Conservation (phyloP, 805 yeast species). For the Monosporozyma unispora region DNA sequence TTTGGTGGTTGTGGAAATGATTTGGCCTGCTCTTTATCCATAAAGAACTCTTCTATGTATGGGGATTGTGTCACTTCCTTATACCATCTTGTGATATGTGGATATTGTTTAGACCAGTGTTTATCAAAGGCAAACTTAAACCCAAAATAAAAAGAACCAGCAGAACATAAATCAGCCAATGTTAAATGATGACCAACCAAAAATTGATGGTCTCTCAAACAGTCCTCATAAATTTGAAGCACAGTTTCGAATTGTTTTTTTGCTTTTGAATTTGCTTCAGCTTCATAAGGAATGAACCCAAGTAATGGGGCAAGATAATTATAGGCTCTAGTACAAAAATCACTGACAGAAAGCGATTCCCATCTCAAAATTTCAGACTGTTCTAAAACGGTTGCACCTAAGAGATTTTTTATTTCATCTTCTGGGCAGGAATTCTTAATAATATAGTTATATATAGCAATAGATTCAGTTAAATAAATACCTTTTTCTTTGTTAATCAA, state of each 20-base stretch:
- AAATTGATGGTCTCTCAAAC: constrained; percentile 51
- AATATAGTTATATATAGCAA: constrained; percentile 50
- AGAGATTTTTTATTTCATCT: constrained; percentile 34
- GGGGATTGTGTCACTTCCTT: constrained; percentile 5
- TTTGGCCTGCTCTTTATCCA: not conserved
- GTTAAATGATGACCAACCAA: constrained; percentile 61
- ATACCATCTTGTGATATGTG: constrained; percentile 35
- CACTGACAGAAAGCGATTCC: constrained; percentile 67
- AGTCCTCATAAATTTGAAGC: constrained; percentile 42
- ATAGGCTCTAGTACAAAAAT: constrained; percentile 42
- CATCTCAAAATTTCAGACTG: constrained; percentile 50
- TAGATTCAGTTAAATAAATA: constrained; percentile 56
- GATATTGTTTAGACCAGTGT: constrained; percentile 54
- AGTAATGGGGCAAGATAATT: constrained; percentile 42
- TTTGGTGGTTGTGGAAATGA: not conserved
- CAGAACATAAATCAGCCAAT: constrained; percentile 19
- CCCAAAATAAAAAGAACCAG: constrained; percentile 11
- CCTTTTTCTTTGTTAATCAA: constrained; percentile 59
- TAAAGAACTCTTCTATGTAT: constrained; percentile 7
- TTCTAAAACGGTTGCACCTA: constrained; percentile 41
- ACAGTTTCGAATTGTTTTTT: constrained; percentile 32
- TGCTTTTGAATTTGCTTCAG: constrained; percentile 45
- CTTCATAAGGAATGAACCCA: constrained; percentile 67
- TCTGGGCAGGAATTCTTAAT: constrained; percentile 28
- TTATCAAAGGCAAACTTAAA: constrained; percentile 49